Evolutionary conservation across 129 eudicot genomes (phyloP).

Genomic region (Smallanthus sonchifolius): DNA sequence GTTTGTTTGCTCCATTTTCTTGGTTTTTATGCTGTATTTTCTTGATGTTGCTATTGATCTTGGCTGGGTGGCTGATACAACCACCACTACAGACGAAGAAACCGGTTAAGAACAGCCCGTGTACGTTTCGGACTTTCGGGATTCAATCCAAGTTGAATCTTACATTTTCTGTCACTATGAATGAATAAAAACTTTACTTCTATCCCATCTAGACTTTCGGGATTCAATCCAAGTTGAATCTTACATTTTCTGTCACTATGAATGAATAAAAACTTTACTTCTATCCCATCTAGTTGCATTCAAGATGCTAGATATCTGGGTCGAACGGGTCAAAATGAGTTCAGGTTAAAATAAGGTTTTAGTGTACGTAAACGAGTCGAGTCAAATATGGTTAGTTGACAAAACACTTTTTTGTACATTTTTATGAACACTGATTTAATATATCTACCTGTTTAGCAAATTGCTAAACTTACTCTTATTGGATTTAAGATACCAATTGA

Average conservation of each 20-base stretch:
- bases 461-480: too few relatives aligned
- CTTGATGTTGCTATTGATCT: slow-evolving; percentile 48
- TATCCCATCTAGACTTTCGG: not conserved
- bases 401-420: not conserved
- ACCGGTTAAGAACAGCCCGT: not conserved
- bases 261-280: not conserved
- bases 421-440: not conserved
- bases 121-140: not conserved
- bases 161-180: not conserved
- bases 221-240: slow-evolving; percentile 25
- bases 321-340: not conserved
- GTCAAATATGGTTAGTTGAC: not conserved
- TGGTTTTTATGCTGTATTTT: slow-evolving; percentile 58
- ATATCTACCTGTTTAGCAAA: not conserved
- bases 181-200: not conserved
- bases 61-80: slow-evolving; percentile 25
- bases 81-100: slow-evolving; percentile 8
- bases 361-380: not conserved
- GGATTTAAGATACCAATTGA: too few relatives aligned
- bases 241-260: not conserved
- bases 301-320: not conserved
- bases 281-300: not conserved
- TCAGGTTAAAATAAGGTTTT: not conserved
- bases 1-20: slow-evolving; percentile 50
- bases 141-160: slow-evolving; percentile 23